phyloP scores from a whole-genome alignment of 2,329 filamentous ascomycete genomes.

The Phoma sp. region DNA sequence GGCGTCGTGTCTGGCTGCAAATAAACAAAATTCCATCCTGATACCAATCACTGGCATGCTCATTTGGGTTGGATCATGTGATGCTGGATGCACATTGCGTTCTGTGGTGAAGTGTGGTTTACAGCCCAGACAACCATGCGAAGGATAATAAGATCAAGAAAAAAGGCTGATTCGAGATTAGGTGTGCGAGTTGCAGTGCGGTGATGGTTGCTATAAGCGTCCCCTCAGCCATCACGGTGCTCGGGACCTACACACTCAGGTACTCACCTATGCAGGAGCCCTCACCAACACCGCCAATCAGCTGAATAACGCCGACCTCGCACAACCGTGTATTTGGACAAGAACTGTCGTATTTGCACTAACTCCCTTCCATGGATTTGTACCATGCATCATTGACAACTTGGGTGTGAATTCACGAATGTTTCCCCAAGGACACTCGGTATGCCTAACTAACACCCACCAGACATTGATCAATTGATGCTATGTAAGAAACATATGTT shows the following conservation, averaged over 20 bases:
- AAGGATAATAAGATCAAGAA: no score
- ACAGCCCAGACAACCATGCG: no score
- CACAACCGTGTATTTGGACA: no score
- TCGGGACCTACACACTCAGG: conserved; percentile 15
- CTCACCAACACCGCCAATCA: conserved; percentile 6
- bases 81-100: background rate
- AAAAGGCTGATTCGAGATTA: background rate
- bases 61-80: background rate
- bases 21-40: conserved; percentile 37
- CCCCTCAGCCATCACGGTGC: conserved; percentile 12
- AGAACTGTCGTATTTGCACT: no score
- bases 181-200: background rate
- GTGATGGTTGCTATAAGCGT: background rate
- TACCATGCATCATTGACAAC: no score
- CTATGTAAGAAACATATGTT: no score
- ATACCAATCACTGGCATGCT: conserved; percentile 16
- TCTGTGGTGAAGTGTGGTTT: background rate
- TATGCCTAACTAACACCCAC: no score
- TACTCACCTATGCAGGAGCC: conserved; percentile 11
- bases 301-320: no score
- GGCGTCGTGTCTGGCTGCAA: conserved; percentile 30
- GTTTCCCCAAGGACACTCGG: no score
- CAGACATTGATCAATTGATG: no score
- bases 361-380: no score
- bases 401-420: no score